These are phyloP conservation scores for Candida ponderosae DNA, from an alignment of 805 yeast species.

Conservation along the genomic window DNA sequence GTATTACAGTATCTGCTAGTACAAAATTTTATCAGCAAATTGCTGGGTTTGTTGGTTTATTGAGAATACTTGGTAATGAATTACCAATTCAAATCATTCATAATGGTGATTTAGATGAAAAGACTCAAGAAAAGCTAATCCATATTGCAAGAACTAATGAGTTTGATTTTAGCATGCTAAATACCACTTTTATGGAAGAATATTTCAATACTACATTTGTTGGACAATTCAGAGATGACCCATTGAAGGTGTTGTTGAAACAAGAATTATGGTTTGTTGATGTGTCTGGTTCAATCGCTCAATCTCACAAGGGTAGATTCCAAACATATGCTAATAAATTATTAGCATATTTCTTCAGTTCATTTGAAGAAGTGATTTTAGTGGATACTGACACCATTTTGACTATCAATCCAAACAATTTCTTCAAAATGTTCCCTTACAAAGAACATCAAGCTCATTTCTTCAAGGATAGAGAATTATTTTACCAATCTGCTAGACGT, in stretches of 20 bases:
- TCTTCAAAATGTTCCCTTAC: conserved; percentile 26
- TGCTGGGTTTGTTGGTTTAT: conserved; percentile 29
- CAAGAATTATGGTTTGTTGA: conserved; percentile 36
- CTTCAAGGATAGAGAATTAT: conserved; percentile 37
- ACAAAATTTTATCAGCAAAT: conserved; percentile 23
- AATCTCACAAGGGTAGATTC: conserved; percentile 17
- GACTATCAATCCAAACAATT: conserved; percentile 28
- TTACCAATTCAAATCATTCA: conserved; percentile 35
- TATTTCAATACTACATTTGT: conserved; percentile 1
- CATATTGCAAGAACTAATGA: conserved; percentile 21
- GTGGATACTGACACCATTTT: conserved; percentile 47
- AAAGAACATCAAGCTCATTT: conserved; percentile 28
- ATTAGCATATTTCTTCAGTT: conserved; percentile 37
- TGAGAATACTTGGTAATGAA: conserved; percentile 25
- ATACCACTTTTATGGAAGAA: conserved; percentile 1
- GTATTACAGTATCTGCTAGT: conserved; percentile 23
- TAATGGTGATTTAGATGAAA: conserved; percentile 25
- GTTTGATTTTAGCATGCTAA: conserved; percentile 8
- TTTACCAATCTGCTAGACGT: conserved; percentile 16
- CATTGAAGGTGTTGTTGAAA: conserved; percentile 13
- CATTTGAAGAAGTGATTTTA: conserved; percentile 41
- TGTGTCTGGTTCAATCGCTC: conserved; percentile 16
- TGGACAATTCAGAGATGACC: background rate
- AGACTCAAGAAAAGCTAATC: conserved; percentile 23
- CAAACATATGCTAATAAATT: conserved; percentile 38